Conservation (phyloP, 106 monocot species). For the Ottelia alismoides region DNA sequence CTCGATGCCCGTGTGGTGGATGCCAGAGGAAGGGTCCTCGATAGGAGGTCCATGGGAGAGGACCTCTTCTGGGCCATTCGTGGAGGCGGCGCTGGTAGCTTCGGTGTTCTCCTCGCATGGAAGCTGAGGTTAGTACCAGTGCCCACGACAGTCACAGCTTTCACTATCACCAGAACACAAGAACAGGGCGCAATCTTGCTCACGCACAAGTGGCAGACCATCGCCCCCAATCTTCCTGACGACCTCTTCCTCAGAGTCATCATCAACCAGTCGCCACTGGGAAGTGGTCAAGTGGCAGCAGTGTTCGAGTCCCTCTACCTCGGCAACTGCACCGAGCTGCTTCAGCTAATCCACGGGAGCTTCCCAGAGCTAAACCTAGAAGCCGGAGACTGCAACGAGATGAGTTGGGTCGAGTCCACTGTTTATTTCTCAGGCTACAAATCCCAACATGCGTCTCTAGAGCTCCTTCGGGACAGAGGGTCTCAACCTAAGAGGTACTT, state of each 20-base stretch:
- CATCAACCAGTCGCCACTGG: neutral
- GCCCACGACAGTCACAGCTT: conserved; percentile 16
- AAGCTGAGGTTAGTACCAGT: conserved; percentile 16
- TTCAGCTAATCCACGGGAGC: neutral
- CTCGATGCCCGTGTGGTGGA: conserved; percentile 21
- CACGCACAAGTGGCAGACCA: conserved; percentile 11
- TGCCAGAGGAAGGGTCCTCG: conserved; percentile 10
- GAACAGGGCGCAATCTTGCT: neutral
- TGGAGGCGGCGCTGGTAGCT: conserved; percentile 29
- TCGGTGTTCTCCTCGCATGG: conserved; percentile 13
- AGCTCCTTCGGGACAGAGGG: neutral
- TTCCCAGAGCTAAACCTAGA: conserved; percentile 6
- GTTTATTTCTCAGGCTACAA: conserved; percentile 2
- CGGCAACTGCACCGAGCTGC: neutral
- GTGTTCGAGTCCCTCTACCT: conserved; percentile 2
- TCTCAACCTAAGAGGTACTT: neutral
- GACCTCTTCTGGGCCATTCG: conserved; percentile 52
- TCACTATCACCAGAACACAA: conserved; percentile 3
- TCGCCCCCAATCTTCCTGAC: neutral
- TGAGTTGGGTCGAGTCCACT: conserved; percentile 4
- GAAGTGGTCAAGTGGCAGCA: neutral
- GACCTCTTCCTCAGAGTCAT: neutral
- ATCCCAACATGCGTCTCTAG: neutral
- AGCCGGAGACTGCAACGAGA: conserved; percentile 1
- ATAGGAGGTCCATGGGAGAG: conserved; percentile 37